These are phyloP conservation scores for Tetracladium setigerum DNA, from an alignment of 495 filamentous ascomycete genomes.

Conservation along the genomic window DNA sequence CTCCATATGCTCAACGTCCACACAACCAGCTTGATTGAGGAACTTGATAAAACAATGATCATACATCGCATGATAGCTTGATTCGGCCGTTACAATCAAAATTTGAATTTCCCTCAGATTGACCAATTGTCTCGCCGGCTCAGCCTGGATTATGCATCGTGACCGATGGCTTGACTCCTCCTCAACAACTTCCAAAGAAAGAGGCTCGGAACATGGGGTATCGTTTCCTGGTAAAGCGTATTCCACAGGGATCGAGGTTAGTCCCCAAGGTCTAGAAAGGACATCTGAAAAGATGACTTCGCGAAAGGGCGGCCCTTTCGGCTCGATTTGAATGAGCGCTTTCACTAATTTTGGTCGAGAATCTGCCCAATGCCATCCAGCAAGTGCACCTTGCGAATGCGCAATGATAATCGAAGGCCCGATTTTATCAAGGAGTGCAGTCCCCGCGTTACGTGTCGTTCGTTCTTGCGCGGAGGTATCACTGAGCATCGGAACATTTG, in stretches of 20 bases:
- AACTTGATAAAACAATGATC: slow-evolving; percentile 49
- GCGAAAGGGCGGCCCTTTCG: slow-evolving; percentile 37
- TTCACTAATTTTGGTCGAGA: slow-evolving; percentile 34
- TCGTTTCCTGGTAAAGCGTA: slow-evolving; percentile 29
- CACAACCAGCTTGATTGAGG: slow-evolving; percentile 46
- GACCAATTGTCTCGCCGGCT: slow-evolving; percentile 37
- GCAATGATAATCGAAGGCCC: slow-evolving; percentile 38
- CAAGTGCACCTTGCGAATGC: slow-evolving; percentile 39
- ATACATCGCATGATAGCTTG: slow-evolving; percentile 47
- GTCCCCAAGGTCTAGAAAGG: slow-evolving; percentile 29
- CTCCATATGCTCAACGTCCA: slow-evolving; percentile 33
- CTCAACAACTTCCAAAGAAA: slow-evolving; percentile 1
- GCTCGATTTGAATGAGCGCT: slow-evolving; percentile 43
- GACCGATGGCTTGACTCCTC: slow-evolving; percentile 21
- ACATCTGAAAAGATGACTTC: neutral
- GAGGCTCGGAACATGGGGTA: neutral
- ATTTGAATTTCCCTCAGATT: slow-evolving; percentile 38
- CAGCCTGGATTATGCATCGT: slow-evolving; percentile 37
- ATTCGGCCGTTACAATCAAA: slow-evolving; percentile 39
- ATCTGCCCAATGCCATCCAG: slow-evolving; percentile 43
- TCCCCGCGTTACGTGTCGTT: slow-evolving; percentile 32
- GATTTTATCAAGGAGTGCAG: slow-evolving; percentile 36
- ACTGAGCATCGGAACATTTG: slow-evolving; percentile 29
- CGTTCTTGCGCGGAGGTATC: slow-evolving; percentile 28
- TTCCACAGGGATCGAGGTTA: slow-evolving; percentile 37